Evolutionary conservation across 192 early-diverging fungal genomes (phyloP), one percentile per base, ranked within the genome.

Genomic region (Cladochytrium replicatum): DNA sequence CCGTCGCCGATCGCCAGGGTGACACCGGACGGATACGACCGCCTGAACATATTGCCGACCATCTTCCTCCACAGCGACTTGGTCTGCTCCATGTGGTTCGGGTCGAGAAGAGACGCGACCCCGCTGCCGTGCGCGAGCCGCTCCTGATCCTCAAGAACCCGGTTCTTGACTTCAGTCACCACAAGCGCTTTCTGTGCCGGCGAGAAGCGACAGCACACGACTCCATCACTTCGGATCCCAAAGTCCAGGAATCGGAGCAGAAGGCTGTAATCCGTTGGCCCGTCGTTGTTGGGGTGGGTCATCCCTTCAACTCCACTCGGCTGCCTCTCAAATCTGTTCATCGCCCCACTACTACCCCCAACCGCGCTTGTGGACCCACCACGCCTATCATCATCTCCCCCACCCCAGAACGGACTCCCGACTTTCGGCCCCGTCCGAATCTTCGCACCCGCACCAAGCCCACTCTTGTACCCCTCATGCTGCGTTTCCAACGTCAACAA

Each of bases 1-100:
- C 90, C 90, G 42, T 93, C 90, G 30, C 90, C 90, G 31, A 93
- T 87, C 7, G 89, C 89, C 42, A 89, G 56, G 13, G 88, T 90
- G 21, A 86, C 81, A 3, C 65, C 57, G 15, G 52, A 61, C 0
- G 46, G 52, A 37, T 13, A 44, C 11, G 43, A 44, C n/a, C n/a
- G 32, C 32, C n/a, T 11, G 34, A 37, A 37, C 13, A 37, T 13
- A 13, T 37, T 13, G 34, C 34, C 34, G 13, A 37, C 13, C 34
- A 37, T 37, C 34, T 13, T 13, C 17, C 34, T 13, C 34, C 17
- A 17, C 17, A 37, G 13, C 13, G 13, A 17, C 34, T 37, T 37
- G 13, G 34, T 37, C 34, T 17, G 13, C n/a, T n/a, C n/a, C n/a
- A n/a, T n/a, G n/a, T n/a, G n/a, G 34, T 13, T 37, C 13, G 13